Percentiles rank a stretch among this genome's conserved stretches.
Evolutionary conservation across 1,284 basidiomycete genomes (phyloP).

Genomic region (Ustanciosporium gigantosporum): DNA sequence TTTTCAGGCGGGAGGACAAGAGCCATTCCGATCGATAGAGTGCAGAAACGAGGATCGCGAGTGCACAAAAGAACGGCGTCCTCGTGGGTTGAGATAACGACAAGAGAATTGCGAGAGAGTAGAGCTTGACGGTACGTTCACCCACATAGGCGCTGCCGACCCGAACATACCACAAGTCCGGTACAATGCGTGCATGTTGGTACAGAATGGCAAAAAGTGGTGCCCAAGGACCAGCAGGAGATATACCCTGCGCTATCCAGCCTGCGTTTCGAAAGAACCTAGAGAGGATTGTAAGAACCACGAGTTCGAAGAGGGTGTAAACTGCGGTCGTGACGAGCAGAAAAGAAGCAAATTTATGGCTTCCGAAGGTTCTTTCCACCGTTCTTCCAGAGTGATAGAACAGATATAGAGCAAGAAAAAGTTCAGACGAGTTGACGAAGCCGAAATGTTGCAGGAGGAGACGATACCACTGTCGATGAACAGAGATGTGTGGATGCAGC

Average conservation of each 20-base stretch:
- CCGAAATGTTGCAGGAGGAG: constrained; percentile 74
- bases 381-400: constrained; percentile 74
- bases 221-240: constrained; percentile 25
- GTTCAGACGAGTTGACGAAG: constrained; percentile 81
- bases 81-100: constrained; percentile 3
- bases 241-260: constrained; percentile 3
- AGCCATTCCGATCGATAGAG: neutral
- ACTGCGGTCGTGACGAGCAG: constrained; percentile 8
- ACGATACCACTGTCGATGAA: constrained; percentile 75
- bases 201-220: constrained; percentile 19
- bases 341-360: constrained; percentile 74
- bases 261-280: neutral
- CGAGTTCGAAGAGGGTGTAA: constrained; percentile 5
- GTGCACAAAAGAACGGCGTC: neutral
- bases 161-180: constrained; percentile 20
- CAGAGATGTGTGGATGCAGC: constrained; percentile 66
- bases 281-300: constrained; percentile 2
- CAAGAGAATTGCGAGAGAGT: neutral
- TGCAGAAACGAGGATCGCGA: neutral
- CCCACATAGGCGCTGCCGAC: neutral
- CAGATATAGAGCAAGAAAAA: constrained; percentile 75
- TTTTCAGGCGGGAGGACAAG: too few species aligned
- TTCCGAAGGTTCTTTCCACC: constrained; percentile 83
- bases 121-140: neutral
- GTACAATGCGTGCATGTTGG: constrained; percentile 28